These are phyloP conservation scores for Metrosideros polymorpha DNA, from an alignment of 441 rosid species.

Conservation along the genomic window DNA sequence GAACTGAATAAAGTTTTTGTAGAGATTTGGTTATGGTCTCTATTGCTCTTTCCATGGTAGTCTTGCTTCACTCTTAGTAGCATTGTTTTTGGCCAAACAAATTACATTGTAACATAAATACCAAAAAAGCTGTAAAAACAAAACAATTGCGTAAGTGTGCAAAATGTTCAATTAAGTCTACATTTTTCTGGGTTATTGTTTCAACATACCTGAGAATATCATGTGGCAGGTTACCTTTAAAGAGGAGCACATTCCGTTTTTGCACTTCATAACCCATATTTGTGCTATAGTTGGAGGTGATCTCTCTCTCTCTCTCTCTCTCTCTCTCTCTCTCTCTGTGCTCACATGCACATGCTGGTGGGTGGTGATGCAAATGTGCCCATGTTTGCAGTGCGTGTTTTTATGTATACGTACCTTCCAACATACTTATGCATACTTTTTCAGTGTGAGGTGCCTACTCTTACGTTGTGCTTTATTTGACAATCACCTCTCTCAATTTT, in stretches of 20 bases:
- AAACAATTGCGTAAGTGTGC: neutral
- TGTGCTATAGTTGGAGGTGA: conserved; percentile 40
- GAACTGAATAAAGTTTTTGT: neutral
- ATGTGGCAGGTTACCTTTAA: conserved; percentile 28
- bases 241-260: conserved; percentile 29
- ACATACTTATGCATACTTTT: neutral
- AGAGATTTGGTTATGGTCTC: neutral
- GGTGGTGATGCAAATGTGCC: neutral
- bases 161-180: neutral
- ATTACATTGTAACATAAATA: neutral
- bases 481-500: neutral
- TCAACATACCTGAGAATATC: neutral
- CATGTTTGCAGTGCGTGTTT: neutral
- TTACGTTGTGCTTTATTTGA: neutral
- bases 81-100: neutral
- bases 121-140: neutral
- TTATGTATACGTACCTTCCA: neutral
- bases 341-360: neutral
- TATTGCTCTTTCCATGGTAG: neutral
- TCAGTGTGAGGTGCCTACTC: neutral
- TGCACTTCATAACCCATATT: conserved; percentile 31
- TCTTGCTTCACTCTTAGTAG: neutral
- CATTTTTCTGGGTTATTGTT: neutral
- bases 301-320: neutral
- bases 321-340: neutral